Base-by-base conservation (phyloP, 176 grass and related monocot genomes). In the Juncus inflexus region DNA sequence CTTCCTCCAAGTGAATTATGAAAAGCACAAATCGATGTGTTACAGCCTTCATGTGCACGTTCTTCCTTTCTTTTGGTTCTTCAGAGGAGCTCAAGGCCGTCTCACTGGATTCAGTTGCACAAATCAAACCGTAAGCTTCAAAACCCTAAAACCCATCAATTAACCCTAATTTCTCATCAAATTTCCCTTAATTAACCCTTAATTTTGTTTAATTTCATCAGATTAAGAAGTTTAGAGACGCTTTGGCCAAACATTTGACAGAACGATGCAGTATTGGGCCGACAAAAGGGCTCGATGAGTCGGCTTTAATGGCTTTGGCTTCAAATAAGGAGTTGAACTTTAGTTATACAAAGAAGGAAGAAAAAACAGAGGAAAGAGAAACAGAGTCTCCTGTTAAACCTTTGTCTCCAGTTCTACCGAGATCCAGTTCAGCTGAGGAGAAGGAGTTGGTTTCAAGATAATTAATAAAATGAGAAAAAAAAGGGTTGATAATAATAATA, bases 41-140 rank as follows among this genome's bases (percentile, higher is more conserved):
- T 90, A 92, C 40, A 99, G 78, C 72, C 80, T 99, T 6, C 76
- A 84, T 62, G 94, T 99, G 2, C 89, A 92, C 84, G 94, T 99
- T 35, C 83, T 99, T 2, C 94, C 94, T 3, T 99, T 99, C 78
- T 99, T 99, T 66, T 81, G 89, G 78, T 92, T 99, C 75, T 99
- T 92, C 49, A 79, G 85, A 42, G 94, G 94, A 80, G 83, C 80
- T 16, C 83, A 99, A 43, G 94, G 94, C 12, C 72, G 78, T 1
- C 69, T 99, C 28, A 92, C 88, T 37, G 89, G 94, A 77, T 99
- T 99, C 86, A 99, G 94, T 66, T 99, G 94, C 72, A 99, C 94
- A 15, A 92, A 84, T 67, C 83, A 89, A 80, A 99, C 94, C 0
- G 94, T 99, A 84, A 78, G 83, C 63, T 68, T 67, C 63, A 19